Percentiles rank a stretch among this genome's conserved stretches.
These are phyloP conservation scores for Rosa rugosa DNA, from an alignment of 306 rosid species.

Conservation along the genomic window DNA sequence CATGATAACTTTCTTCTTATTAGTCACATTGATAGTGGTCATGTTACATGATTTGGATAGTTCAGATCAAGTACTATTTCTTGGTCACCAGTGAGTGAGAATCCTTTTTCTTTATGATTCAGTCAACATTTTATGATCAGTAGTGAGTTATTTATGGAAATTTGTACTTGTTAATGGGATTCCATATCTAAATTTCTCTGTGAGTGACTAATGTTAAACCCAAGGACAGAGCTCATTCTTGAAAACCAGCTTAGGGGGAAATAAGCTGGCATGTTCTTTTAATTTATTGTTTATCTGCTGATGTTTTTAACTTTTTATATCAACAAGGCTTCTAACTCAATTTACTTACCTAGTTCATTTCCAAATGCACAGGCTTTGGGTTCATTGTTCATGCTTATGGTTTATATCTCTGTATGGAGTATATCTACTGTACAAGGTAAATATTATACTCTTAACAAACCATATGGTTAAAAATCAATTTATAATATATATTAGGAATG, in stretches of 20 bases:
- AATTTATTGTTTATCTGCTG: background rate
- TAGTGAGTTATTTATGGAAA: background rate
- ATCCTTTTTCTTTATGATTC: background rate
- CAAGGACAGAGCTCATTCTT: background rate
- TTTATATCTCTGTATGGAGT: constrained; percentile 79
- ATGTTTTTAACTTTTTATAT: background rate
- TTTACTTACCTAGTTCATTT: constrained; percentile 28
- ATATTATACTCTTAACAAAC: constrained; percentile 15
- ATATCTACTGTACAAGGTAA: constrained; percentile 75
- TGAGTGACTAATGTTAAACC: background rate
- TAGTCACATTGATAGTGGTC: background rate
- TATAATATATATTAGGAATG: background rate
- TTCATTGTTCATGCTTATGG: constrained; percentile 77
- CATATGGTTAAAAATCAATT: background rate
- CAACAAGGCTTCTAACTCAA: background rate
- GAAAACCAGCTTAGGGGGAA: background rate
- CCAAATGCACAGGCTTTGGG: constrained; percentile 80
- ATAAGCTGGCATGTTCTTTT: background rate
- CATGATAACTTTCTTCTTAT: background rate
- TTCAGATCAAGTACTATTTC: background rate
- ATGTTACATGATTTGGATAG: background rate
- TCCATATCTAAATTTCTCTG: background rate
- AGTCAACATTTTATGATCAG: background rate
- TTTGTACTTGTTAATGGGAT: background rate
- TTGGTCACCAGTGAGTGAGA: background rate